Evolutionary conservation across 139 green algal genomes (phyloP).

Genomic region (Monoraphidium neglectum): DNA sequence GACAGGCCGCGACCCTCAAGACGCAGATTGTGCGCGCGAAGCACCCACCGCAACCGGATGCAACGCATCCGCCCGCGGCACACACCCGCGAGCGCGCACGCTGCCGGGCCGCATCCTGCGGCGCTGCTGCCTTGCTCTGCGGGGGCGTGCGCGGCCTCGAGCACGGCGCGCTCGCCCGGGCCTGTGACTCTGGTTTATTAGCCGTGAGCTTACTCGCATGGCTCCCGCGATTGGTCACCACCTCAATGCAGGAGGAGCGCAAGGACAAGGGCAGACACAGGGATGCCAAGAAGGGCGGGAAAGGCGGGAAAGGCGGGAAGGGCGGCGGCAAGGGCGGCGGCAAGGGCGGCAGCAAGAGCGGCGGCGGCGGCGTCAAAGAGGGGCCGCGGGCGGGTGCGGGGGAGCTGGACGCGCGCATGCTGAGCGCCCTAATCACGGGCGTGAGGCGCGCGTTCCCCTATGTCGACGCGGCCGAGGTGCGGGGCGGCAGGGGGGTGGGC

Average conservation of each 20-base stretch:
- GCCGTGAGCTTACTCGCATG: too few relatives aligned
- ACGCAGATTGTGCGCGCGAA: slow-evolving; percentile 12
- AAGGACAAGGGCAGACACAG: neutral
- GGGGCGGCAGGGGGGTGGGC: too few relatives aligned
- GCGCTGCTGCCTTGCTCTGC: too few relatives aligned
- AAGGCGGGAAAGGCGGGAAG: neutral
- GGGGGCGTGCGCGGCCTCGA: too few relatives aligned
- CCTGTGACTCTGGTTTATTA: too few relatives aligned
- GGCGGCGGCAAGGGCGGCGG: slow-evolving; percentile 1
- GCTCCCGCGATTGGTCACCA: too few relatives aligned
- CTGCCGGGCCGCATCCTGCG: too few relatives aligned
- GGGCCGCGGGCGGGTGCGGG: slow-evolving; percentile 24
- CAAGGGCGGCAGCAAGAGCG: neutral
- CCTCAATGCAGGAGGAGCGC: too few relatives aligned
- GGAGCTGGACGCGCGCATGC: slow-evolving; percentile 68
- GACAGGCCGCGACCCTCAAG: slow-evolving; percentile 44
- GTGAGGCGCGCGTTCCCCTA: slow-evolving; percentile 95
- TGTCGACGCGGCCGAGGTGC: slow-evolving; percentile 39
- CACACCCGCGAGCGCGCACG: neutral
- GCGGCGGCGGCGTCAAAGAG: neutral
- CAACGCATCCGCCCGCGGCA: too few relatives aligned
- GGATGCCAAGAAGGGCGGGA: neutral
- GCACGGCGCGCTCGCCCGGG: too few relatives aligned
- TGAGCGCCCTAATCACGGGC: slow-evolving; percentile 84
- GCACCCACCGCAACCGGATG: too few relatives aligned